These are phyloP conservation scores for Colletotrichum sp. DNA, from an alignment of 2,329 filamentous ascomycete species.

Conservation along the genomic window DNA sequence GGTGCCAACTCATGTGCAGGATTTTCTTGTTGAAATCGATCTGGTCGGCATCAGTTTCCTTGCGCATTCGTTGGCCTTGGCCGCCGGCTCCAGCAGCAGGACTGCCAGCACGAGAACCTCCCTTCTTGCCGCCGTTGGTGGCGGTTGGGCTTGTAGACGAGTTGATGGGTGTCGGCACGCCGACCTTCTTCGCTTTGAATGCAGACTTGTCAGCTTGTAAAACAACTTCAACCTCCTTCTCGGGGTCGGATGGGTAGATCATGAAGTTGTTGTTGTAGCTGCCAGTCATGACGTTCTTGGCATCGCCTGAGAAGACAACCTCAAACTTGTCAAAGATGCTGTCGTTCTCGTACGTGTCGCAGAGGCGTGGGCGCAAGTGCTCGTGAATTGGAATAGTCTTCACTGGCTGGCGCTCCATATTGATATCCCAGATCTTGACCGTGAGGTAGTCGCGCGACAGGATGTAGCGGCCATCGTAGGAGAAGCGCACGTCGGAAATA, in stretches of 20 bases:
- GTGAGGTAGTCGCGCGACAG: slow-evolving; percentile 97
- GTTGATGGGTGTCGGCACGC: slow-evolving; percentile 96
- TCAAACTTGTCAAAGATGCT: slow-evolving; percentile 99
- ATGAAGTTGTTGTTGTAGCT: slow-evolving; percentile 99
- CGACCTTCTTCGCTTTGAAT: slow-evolving; percentile 99
- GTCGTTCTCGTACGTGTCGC: slow-evolving; percentile 99
- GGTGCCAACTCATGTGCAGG: slow-evolving; percentile 99
- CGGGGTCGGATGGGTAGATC: slow-evolving; percentile 97
- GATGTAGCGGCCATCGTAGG: slow-evolving; percentile 94
- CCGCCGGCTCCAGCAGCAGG: slow-evolving; percentile 69
- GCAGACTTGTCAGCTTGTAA: slow-evolving; percentile 98
- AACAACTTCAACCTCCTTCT: slow-evolving; percentile 96
- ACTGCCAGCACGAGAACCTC: slow-evolving; percentile 84
- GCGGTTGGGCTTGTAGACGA: slow-evolving; percentile 73
- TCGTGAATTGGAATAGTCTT: slow-evolving; percentile 99
- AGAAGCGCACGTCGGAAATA: slow-evolving; percentile 98
- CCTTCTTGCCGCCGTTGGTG: slow-evolving; percentile 81
- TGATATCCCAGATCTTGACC: slow-evolving; percentile 99
- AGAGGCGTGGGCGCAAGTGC: slow-evolving; percentile 89
- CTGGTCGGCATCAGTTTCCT: slow-evolving; percentile 98
- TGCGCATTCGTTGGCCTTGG: slow-evolving; percentile 93
- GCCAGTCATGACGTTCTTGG: slow-evolving; percentile 99
- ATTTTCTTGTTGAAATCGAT: slow-evolving; percentile 99
- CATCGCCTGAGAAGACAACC: slow-evolving; percentile 97
- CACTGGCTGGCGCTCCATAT: slow-evolving; percentile 96